Evolutionary conservation across 176 grass and related monocot genomes (phyloP).

Genomic region (Zea luxurians): DNA sequence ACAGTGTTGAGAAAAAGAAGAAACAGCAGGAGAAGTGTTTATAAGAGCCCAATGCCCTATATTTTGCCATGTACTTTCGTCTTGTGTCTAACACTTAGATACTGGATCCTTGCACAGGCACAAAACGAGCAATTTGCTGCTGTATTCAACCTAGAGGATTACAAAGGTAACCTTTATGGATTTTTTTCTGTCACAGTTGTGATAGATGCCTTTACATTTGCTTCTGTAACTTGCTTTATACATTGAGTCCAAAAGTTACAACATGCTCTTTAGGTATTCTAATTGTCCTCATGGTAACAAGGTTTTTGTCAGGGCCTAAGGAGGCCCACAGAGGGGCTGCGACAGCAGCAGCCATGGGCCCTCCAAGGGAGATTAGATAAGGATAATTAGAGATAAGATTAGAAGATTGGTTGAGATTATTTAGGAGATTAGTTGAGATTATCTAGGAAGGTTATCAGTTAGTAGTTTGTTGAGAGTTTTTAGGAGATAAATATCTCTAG

Average conservation of each 20-base stretch:
- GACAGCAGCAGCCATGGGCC: no score
- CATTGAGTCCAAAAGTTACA: slow-evolving; percentile 5
- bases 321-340: no score
- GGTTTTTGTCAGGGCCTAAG: no score
- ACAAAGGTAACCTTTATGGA: slow-evolving; percentile 62
- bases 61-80: slow-evolving; percentile 21
- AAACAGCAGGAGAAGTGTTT: slow-evolving; percentile 11
- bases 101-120: slow-evolving; percentile 53
- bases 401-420: no score
- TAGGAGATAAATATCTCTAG: no score
- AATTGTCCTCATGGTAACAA: background rate
- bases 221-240: slow-evolving; percentile 5
- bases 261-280: slow-evolving; percentile 7
- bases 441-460: no score
- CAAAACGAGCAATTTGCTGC: slow-evolving; percentile 86
- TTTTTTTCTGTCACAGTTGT: background rate
- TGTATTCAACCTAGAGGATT: slow-evolving; percentile 93
- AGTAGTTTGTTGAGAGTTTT: no score
- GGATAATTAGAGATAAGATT: no score
- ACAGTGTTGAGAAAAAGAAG: slow-evolving; percentile 3
- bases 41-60: slow-evolving; percentile 1
- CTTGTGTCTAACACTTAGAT: slow-evolving; percentile 12
- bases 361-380: no score
- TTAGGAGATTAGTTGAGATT: no score
- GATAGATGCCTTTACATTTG: background rate